Base-by-base conservation (phyloP, 2,329 filamentous ascomycete species). In the Botrytis medusae region DNA sequence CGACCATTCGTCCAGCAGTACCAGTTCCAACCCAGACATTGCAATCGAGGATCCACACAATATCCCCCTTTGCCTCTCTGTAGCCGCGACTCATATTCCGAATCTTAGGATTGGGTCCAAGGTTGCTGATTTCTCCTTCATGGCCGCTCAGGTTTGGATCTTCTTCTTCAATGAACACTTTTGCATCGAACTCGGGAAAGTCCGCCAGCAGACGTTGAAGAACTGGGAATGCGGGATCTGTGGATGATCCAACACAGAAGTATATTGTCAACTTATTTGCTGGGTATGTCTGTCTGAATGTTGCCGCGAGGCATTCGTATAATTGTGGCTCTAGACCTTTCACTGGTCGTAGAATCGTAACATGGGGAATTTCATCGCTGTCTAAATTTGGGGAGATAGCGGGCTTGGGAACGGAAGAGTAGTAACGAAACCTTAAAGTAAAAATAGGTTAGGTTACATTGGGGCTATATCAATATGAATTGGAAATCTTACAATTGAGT, bases 101-200 rank as follows among this genome's bases (percentile, higher is more conserved):
- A 78, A 99, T 97, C 85, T 99, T 99, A n/a, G 96, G 96, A 80
- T 99, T 99, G 1, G 96, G 96, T 0, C 97, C 97, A 73, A 98
- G 86, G 73, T 89, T 87, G 75, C 87, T 83, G 68, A 83, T 79
- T 64, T 86, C 83, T 71, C 86, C 86, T 18, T 83, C 82, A 46
- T 84, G 79, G 44, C 86, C 87, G 71, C 89, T 87, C 14, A 97
- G 84, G 44, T 89, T 82, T 0, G 92, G 89, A 80, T 97, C 94
- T 74, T 97, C 92, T 68, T 92, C 89, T 83, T 98, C 95, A 65
- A 98, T 86, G 18, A 95, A 86, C 5, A 98, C 85, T 70, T 87
- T 87, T 2, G 90, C 91, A 82, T 97, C 91, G 77, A 89, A 87
- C 20, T 84, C 82, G 0, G 93, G 89, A 77, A 95, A 95, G 80